Evolutionary conservation across 495 filamentous ascomycete genomes (phyloP), one percentile per base, ranked within the genome.

Genomic region (Coniosporium apollinis): DNA sequence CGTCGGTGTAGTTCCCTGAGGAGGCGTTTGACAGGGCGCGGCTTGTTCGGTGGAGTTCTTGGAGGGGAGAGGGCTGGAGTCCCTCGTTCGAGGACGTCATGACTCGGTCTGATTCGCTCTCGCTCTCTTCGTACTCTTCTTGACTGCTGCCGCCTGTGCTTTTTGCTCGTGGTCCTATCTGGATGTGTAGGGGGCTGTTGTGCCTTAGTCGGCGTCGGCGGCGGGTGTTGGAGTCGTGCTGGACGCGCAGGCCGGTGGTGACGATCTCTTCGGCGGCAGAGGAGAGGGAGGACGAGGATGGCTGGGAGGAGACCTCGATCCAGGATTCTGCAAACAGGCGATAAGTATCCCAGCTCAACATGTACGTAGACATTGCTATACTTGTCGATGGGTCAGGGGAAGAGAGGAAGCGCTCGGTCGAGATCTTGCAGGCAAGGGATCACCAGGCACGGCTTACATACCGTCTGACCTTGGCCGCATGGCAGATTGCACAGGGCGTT

Each of bases 241-340:
- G 73, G 24, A 93, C 75, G 17, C 74, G 72, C 11, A 93, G 70
- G 10, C 83, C 82, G 6, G 81, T 85, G 10, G 79, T 86, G 34
- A 91, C 77, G 45, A 92, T 79, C 37, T 94, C 85, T 34, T 92
- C 85, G 39, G 67, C 78, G 16, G 58, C 61, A 14, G 83, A 92
- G 9, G 86, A 94, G n/a, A 89, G 61, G 20, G 74, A 79, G 10
- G 89, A 92, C 7, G 86, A 87, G 1, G 86, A 94, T 15, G 87
- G 83, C 39, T 91, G 82, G 2, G 89, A 96, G 30, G 81, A 69
- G 37, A 97, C 74, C 55, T 97, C 89, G 51, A 97, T 74, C 89
- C 89, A 97, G 1, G 87, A 94, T 59, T 94, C 89, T 86, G 70
- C 14, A 21, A 8, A 26, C 36, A 22, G 18, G 8, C 16, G 16